These are phyloP conservation scores for Dactylellina sp. DNA, from an alignment of 2,329 filamentous ascomycete genomes.

Conservation along the genomic window DNA sequence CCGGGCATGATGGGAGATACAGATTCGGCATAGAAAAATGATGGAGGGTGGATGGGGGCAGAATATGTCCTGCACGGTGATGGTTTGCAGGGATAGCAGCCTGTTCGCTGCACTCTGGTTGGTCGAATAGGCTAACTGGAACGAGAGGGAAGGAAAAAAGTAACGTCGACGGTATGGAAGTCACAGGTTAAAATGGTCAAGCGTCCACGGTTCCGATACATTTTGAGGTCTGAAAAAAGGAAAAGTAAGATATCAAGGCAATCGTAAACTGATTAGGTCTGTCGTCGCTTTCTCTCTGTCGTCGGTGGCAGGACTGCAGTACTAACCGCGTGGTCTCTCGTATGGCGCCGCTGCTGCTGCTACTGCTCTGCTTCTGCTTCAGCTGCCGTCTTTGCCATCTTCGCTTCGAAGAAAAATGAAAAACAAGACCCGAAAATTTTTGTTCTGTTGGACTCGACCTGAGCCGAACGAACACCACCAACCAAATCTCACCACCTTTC, in stretches of 20 bases:
- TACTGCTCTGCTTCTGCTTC: constrained; percentile 18
- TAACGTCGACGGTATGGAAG: constrained; percentile 53
- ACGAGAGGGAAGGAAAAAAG: constrained; percentile 50
- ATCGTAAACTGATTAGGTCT: constrained; percentile 12
- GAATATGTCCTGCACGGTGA: constrained; percentile 53
- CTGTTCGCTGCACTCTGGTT: constrained; percentile 50
- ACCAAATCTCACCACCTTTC: constrained; percentile 35
- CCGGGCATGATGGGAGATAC: constrained; percentile 48
- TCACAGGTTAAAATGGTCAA: constrained; percentile 54
- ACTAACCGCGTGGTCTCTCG: not conserved
- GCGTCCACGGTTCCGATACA: constrained; percentile 55
- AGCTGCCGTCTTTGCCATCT: no score
- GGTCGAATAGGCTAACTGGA: constrained; percentile 56
- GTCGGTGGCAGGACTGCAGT: not conserved
- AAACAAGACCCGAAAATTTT: no score
- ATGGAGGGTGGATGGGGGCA: constrained; percentile 56
- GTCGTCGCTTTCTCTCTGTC: not conserved
- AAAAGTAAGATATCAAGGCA: constrained; percentile 41
- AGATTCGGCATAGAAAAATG: constrained; percentile 55
- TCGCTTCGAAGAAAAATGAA: no score
- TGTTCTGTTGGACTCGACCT: constrained; percentile 12
- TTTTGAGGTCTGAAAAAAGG: constrained; percentile 39
- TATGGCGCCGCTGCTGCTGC: no score
- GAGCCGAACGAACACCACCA: constrained; percentile 39
- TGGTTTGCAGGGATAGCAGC: constrained; percentile 49